A percentile compares a stretch with the other conserved stretches of the same genome.
These are phyloP conservation scores for Globisporangium cederbergense DNA, from an alignment of 352 stramenopile genomes.

Conservation along the genomic window DNA sequence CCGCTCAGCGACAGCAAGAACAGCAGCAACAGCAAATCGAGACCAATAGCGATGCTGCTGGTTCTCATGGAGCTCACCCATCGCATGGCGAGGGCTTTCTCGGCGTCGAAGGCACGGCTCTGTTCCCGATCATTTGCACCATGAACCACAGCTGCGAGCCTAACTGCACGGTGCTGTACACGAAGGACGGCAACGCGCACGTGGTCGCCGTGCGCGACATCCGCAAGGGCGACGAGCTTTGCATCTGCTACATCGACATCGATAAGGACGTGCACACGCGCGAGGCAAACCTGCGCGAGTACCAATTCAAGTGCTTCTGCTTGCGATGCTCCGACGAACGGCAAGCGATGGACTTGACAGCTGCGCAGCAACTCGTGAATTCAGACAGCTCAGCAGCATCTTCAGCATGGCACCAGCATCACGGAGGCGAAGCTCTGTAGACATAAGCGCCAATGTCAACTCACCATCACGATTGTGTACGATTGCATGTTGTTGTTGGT, in stretches of 20 bases:
- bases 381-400: not conserved
- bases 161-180: conserved; percentile 92
- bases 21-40: conserved; percentile 53
- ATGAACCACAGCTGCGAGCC: conserved; percentile 97
- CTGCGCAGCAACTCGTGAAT: not conserved
- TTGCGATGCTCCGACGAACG: conserved; percentile 49
- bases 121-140: conserved; percentile 92
- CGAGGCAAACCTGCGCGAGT: conserved; percentile 66
- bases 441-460: not conserved
- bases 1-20: conserved; percentile 14
- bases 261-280: conserved; percentile 69
- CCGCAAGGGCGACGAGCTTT: conserved; percentile 88
- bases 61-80: not conserved
- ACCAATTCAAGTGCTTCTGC: conserved; percentile 80
- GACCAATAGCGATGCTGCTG: conserved; percentile 4
- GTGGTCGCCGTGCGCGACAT: conserved; percentile 77
- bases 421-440: conserved; percentile 1
- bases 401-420: not conserved
- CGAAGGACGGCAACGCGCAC: conserved; percentile 69
- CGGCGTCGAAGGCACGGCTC: conserved; percentile 92
- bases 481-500: not conserved
- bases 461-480: not conserved
- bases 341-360: conserved; percentile 18
- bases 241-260: conserved; percentile 94
- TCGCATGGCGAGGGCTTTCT: conserved; percentile 78